Conservation (phyloP, 106 monocot species). For the Acorus calamus region DNA sequence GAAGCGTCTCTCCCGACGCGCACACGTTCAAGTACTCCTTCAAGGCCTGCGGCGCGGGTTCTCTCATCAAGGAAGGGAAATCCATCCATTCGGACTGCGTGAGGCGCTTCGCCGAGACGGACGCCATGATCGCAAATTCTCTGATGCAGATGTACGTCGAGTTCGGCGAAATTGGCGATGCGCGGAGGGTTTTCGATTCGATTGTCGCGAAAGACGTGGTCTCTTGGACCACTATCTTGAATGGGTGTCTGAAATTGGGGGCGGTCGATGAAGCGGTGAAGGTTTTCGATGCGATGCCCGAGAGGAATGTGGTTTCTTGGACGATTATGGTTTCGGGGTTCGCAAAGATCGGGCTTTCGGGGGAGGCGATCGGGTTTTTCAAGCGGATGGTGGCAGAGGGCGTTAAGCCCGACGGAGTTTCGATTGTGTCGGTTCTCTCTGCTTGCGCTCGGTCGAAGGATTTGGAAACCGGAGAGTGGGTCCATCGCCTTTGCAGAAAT, state of each 20-base stretch:
- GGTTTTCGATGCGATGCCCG: constrained; percentile 32
- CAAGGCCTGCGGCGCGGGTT: constrained; percentile 7
- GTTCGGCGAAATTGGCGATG: constrained; percentile 13
- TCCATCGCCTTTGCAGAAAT: constrained; percentile 24
- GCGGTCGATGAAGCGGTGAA: constrained; percentile 6
- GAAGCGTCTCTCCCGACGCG: constrained; percentile 8
- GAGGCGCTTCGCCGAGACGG: constrained; percentile 13
- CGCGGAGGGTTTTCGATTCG: constrained; percentile 17
- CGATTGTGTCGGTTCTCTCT: constrained; percentile 19
- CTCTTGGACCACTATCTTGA: constrained; percentile 35
- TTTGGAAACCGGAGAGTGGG: constrained; percentile 38
- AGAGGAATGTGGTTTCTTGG: constrained; percentile 28
- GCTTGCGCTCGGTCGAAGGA: constrained; percentile 40
- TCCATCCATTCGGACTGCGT: constrained; percentile 13
- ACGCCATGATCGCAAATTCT: constrained; percentile 28
- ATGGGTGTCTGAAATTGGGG: constrained; percentile 25
- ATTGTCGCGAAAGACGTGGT: constrained; percentile 12
- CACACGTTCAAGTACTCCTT: constrained; percentile 27
- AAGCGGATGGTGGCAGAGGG: constrained; percentile 20
- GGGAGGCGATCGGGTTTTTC: constrained; percentile 17
- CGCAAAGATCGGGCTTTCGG: constrained; percentile 8
- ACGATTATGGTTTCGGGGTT: constrained; percentile 40
- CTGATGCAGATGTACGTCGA: constrained; percentile 22
- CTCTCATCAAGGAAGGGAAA: neutral
- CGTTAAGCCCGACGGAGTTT: constrained; percentile 10